Evolutionary conservation across 2,329 filamentous ascomycete species (phyloP), one percentile per base, ranked within the genome.

Genomic region (Raffaelea albimanens): DNA sequence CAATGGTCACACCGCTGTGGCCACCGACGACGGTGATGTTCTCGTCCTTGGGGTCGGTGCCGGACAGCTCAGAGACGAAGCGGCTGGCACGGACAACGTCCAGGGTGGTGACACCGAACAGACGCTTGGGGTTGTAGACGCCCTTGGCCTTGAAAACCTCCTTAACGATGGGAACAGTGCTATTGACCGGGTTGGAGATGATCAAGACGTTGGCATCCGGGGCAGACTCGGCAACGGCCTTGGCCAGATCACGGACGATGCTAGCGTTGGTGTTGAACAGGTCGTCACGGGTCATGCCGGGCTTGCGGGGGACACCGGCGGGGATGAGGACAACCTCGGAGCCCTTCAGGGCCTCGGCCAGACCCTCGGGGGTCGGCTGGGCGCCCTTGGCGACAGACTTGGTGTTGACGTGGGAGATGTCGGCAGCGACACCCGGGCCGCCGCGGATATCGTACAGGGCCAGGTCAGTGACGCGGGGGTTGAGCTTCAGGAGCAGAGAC

Each of bases 261-360:
- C 88, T 95, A 70, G 93, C 93, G 72, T 98, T 98, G 80, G 91
- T 98, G 83, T 97, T 97, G 89, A 98, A 98, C 56, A 98, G 85
- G 69, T 98, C 91, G 73, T 98, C 93, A 78, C 93, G 90, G 74
- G 87, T 95, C 93, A 98, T 98, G 73, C 93, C 93, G 68, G 93
- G 93, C 82, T 96, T 96, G 75, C 93, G 89, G 66, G 93, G 93
- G 58, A 98, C 91, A 78, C 93, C 93, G 63, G 93, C 93, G 64
- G 93, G 93, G 70, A 98, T 97, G 65, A 98, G 82, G 64, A 98
- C 87, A 61, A 98, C 83, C 72, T 97, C 89, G 63, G 89, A 76
- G 65, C 80, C 90, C 74, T 87, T 85, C 68, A 98, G 81, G 63
- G 83, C 84, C 56, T 77, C 78, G 61, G 79, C 78, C 54, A 97